phyloP scores from a whole-genome alignment of 345 rosid genomes.

The Euphorbia peplus region DNA sequence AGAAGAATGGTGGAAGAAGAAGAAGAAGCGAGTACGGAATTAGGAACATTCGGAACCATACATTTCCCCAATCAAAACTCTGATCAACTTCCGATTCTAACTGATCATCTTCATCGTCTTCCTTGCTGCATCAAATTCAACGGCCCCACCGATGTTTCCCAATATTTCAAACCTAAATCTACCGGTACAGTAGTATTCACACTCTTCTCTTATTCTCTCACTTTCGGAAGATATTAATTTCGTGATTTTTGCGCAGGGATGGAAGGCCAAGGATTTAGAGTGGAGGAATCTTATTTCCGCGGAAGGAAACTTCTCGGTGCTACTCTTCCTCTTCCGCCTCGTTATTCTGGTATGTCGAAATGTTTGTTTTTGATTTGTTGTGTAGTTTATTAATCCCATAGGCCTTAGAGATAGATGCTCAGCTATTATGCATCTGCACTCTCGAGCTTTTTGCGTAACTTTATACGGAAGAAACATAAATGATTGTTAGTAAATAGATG shows the following conservation, averaged over 20 bases:
- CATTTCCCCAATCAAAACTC: conserved; percentile 25
- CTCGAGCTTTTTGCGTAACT: no score
- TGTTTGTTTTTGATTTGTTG: not conserved
- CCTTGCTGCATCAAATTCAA: conserved; percentile 78
- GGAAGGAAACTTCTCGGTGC: conserved; percentile 82
- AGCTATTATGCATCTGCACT: no score
- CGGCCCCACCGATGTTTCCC: conserved; percentile 67
- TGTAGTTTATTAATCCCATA: no score
- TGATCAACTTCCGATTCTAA: conserved; percentile 34
- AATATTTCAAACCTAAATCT: conserved; percentile 74
- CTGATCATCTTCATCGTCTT: conserved; percentile 59
- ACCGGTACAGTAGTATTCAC: conserved; percentile 29
- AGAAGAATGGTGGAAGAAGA: not conserved
- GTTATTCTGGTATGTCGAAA: conserved; percentile 55
- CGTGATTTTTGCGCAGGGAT: conserved; percentile 33
- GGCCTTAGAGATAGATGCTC: no score
- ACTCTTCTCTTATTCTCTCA: not conserved
- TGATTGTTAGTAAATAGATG: not conserved
- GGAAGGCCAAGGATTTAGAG: conserved; percentile 55
- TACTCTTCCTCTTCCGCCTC: conserved; percentile 55
- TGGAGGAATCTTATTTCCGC: conserved; percentile 79
- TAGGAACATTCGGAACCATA: conserved; percentile 35
- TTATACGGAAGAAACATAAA: no score
- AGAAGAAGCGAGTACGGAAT: conserved; percentile 17
- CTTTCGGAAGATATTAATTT: not conserved